Conservation (phyloP, 768 basidiomycete genomes). For the Steccherinum ochraceum region DNA sequence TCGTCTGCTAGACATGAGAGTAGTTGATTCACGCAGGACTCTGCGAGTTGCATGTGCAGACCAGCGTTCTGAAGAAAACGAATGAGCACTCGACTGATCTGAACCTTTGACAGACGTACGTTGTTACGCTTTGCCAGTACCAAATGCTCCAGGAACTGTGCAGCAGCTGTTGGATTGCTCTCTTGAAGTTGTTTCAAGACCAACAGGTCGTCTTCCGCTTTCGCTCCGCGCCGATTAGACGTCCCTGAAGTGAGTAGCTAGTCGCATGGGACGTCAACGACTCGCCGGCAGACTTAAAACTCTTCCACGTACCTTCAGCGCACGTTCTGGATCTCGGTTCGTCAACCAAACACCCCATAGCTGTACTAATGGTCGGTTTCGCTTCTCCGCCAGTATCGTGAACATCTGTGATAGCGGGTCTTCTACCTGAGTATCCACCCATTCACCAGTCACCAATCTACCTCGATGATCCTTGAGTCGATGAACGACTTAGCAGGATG, state of each 20-base stretch:
- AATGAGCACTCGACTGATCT: no score
- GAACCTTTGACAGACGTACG: no score
- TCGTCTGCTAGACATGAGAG: constrained; percentile 43
- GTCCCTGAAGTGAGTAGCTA: constrained; percentile 60
- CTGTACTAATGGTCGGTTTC: constrained; percentile 56
- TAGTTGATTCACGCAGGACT: constrained; percentile 49
- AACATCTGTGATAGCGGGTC: constrained; percentile 63
- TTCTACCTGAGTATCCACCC: constrained; percentile 53
- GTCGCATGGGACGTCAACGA: not conserved
- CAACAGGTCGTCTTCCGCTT: constrained; percentile 53
- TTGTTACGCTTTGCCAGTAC: constrained; percentile 62
- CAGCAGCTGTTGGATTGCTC: constrained; percentile 54
- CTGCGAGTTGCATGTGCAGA: constrained; percentile 63
- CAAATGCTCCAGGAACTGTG: constrained; percentile 74
- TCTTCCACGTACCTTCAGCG: constrained; percentile 49
- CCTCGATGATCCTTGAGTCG: no score
- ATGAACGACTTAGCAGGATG: constrained; percentile 1
- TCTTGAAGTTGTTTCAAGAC: constrained; percentile 51
- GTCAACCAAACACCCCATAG: constrained; percentile 82
- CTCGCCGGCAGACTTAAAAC: not conserved
- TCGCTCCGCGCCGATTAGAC: constrained; percentile 48
- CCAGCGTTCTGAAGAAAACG: constrained; percentile 52
- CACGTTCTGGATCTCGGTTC: constrained; percentile 59
- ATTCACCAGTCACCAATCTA: constrained; percentile 63
- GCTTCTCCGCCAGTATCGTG: constrained; percentile 46